Evolutionary conservation across 1,139 yeast genomes (phyloP), one percentile per base, ranked within the genome.

Genomic region (Kluyveromyces sp.): DNA sequence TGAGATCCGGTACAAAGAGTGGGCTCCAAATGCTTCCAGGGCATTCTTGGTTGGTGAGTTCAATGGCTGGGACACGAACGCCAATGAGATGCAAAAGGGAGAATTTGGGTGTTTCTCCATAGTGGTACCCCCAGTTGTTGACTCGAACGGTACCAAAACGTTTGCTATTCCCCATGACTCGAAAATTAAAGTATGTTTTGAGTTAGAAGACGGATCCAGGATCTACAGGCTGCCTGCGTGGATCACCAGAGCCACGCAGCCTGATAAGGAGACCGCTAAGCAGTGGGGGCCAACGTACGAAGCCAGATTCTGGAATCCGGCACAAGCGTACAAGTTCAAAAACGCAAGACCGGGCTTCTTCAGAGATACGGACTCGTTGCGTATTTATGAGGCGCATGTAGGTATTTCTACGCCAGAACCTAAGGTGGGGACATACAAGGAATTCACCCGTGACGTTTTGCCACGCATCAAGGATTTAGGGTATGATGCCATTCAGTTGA

Each of bases 361-460:
- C 35, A 56, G 58, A 39, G 55, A 58, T 4, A 73, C 74, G 1
- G 73, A 69, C 37, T 80, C 83, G 26, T 69, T 88, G 52, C 80
- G 84, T 61, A 84, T 92, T 44, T 92, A 92, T 64, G 98, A 92
- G 66, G 96, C 96, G 31, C 98, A 92, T 61, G 81, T 92, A 20
- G 98, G 98, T 32, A 92, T 92, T 49, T 88, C 96, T 0, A 79
- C 95, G 2, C 89, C 95, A 2, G 94, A 89, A 46, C 88, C 94
- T 28, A 77, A 77, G 48, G 70, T 92, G 40, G 96, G 95, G 1
- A 68, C 89, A 12, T 92, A 89, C 64, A 79, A 77, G 54, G 94
- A 92, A 61, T 92, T 92, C 62, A 84, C 96, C 18, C 53, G 69
- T 39, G 80, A 85, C 51, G 73, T 88, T 15, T 71, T 92, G 49